Percentiles rank a stretch among this genome's conserved stretches.
Evolutionary conservation across 1,139 yeast genomes (phyloP).

Genomic region (Geotrichum histeridarum): DNA sequence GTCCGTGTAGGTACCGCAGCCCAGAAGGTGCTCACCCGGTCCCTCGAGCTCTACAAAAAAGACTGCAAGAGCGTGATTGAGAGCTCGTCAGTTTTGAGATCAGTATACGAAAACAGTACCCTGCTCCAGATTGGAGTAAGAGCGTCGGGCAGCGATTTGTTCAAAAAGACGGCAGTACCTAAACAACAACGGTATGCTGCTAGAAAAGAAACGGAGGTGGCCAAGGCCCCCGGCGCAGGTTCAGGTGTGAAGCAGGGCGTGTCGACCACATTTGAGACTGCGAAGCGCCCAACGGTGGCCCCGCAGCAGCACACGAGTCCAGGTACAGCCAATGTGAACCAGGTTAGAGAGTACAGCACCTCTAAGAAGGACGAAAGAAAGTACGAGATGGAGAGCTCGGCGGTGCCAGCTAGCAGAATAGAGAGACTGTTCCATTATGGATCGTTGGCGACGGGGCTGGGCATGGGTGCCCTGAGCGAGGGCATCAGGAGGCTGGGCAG

Average conservation of each 20-base stretch:
- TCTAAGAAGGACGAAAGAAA: conserved; percentile 27
- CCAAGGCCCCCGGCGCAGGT: background rate
- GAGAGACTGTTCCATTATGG: conserved; percentile 92
- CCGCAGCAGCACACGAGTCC: background rate
- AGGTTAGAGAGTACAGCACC: conserved; percentile 14
- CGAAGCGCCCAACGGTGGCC: conserved; percentile 5
- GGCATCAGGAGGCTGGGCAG: conserved; percentile 62
- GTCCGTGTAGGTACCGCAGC: conserved; percentile 23
- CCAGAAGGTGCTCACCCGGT: conserved; percentile 9
- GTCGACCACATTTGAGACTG: conserved; percentile 4
- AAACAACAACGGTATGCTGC: background rate
- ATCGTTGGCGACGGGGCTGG: conserved; percentile 84
- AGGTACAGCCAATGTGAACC: background rate
- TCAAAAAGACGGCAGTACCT: conserved; percentile 9
- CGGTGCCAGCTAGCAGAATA: conserved; percentile 82
- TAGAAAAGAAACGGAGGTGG: background rate
- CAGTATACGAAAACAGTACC: conserved; percentile 6
- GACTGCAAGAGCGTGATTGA: conserved; percentile 9
- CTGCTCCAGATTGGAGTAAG: background rate
- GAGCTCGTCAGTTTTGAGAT: conserved; percentile 7
- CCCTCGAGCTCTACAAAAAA: background rate
- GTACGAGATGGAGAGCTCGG: conserved; percentile 51
- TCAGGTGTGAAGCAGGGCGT: conserved; percentile 1
- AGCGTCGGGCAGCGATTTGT: conserved; percentile 4
- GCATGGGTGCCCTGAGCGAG: conserved; percentile 77